Evolutionary conservation across 352 stramenopile species (phyloP).

Genomic region (Phytopythium montanum): DNA sequence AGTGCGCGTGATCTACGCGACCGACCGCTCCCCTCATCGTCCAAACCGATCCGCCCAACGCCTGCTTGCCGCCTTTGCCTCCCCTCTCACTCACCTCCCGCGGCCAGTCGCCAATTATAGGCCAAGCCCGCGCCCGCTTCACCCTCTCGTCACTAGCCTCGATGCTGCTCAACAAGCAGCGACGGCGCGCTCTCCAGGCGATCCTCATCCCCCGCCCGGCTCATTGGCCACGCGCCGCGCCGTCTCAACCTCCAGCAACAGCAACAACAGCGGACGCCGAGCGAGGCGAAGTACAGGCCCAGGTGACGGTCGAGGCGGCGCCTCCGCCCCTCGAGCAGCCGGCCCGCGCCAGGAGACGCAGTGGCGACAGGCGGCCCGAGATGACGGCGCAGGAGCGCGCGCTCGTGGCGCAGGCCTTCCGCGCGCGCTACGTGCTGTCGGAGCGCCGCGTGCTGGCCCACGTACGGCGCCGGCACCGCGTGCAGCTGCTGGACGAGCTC

Average conservation of each 20-base stretch:
- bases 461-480: conserved; percentile 19
- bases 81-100: background rate
- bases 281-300: background rate
- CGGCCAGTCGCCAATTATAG: background rate
- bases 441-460: conserved; percentile 15
- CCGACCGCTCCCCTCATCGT: too few species aligned
- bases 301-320: background rate
- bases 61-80: too few species aligned
- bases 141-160: background rate
- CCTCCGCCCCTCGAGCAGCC: background rate
- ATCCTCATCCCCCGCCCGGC: background rate
- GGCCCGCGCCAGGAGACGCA: background rate
- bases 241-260: background rate
- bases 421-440: conserved; percentile 19
- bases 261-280: background rate
- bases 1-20: too few species aligned
- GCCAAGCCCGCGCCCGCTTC: background rate
- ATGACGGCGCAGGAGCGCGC: conserved; percentile 6
- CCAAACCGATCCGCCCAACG: too few species aligned
- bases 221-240: background rate
- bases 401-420: conserved; percentile 17
- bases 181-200: background rate
- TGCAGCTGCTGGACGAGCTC: conserved; percentile 36
- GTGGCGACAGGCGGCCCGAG: background rate
- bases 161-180: conserved; percentile 9